Percentiles rank a stretch among this genome's conserved stretches.
Evolutionary conservation across 257 asterid genomes (phyloP).

Genomic region (Nicotiana tomentosiformis): DNA sequence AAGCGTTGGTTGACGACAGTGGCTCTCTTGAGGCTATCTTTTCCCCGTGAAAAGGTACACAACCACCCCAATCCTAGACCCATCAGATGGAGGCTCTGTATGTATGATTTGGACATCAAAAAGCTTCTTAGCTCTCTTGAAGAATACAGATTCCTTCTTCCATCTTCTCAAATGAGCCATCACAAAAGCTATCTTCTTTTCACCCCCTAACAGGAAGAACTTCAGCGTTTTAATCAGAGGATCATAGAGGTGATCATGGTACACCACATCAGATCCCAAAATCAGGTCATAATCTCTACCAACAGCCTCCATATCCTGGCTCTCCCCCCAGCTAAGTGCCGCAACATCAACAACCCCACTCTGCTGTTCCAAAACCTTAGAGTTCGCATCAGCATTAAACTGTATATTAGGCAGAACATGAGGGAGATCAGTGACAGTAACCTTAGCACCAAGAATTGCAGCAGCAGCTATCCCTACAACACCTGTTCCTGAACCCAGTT

Average conservation of each 20-base stretch:
- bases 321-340: constrained; percentile 71
- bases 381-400: constrained; percentile 57
- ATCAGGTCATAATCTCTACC: constrained; percentile 59
- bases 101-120: constrained; percentile 42
- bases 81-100: constrained; percentile 33
- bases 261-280: constrained; percentile 86
- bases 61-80: constrained; percentile 50
- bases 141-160: constrained; percentile 67
- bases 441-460: constrained; percentile 59
- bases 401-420: constrained; percentile 64
- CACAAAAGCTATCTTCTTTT: constrained; percentile 38
- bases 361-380: constrained; percentile 25
- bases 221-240: constrained; percentile 50
- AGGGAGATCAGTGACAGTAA: constrained; percentile 83
- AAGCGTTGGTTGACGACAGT: background rate
- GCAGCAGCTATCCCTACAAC: constrained; percentile 83
- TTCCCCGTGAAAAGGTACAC: constrained; percentile 36
- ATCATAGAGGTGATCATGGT: constrained; percentile 58
- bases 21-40: background rate
- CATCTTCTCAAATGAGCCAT: constrained; percentile 78
- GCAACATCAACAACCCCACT: constrained; percentile 47
- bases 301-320: constrained; percentile 41
- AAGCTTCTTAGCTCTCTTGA: constrained; percentile 59
- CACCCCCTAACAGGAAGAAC: constrained; percentile 32
- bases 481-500: constrained; percentile 97